Evolutionary conservation across 2,329 filamentous ascomycete genomes (phyloP), one percentile per base, ranked within the genome.

Genomic region (Fonsecaea pedrosoi): DNA sequence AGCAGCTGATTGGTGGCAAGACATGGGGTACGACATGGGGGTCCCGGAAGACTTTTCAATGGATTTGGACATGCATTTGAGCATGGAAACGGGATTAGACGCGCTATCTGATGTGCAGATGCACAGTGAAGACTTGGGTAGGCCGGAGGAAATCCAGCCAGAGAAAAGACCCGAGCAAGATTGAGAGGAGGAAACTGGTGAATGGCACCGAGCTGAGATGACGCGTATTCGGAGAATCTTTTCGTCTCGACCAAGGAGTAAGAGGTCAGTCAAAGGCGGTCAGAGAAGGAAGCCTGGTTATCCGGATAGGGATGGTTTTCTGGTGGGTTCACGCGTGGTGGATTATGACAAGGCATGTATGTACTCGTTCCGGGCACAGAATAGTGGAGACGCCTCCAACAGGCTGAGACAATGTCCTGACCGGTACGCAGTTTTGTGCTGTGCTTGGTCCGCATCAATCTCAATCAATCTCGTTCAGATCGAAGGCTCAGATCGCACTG

Each of bases 151-250:
- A 76, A 4, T 94, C 76, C 0, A 88, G 85, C 42, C 92, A 82
- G 2, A 84, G 81, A 70, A 93, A 89, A 78, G 92, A 94, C 0
- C 84, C 87, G 65, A 94, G 88, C 76, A 92, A 93, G 62, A 89
- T 6, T 40, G 37, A 34, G 12, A 34, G 0, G 12, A 21, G 15
- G 15, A 48, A 15, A 15, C 40, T n/a, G 40, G 3, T 6, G 2
- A 13, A 7, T n/a, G 15, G 40, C 4, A n/a, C 18, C 9, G 12
- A 25, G 18, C 6, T 10, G 12, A 5, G 15, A 25, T 8, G 45
- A 25, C 3, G 21, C 10, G 10, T 21, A 30, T 5, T 50, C 6
- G 18, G 3, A 12, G 4, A 13, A 13, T 3, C 10, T 30, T 6
- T 10, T 50, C 21, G 45, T 25, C 45, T 30, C 18, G 18, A 50